A percentile compares a stretch with the other conserved stretches of the same genome.
Evolutionary conservation across 176 grass and related monocot genomes (phyloP).

Genomic region (Phragmites australis): DNA sequence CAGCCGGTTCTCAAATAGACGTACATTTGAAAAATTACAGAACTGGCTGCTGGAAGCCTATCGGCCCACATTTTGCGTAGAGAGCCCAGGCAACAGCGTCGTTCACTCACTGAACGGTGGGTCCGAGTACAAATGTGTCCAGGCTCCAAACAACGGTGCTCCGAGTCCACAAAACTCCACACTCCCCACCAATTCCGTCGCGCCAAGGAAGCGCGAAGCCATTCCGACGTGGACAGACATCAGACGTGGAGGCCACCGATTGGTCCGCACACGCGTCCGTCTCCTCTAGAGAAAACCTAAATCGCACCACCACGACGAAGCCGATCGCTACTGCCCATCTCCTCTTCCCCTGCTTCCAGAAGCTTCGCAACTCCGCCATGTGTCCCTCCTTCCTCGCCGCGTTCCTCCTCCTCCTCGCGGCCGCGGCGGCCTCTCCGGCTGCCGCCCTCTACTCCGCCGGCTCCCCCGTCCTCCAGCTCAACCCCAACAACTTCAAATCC

Average conservation of each 20-base stretch:
- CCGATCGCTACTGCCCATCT: not conserved
- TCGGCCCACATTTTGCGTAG: not conserved
- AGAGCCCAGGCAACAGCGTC: not conserved
- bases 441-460: constrained; percentile 79
- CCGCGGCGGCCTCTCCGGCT: constrained; percentile 38
- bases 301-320: constrained; percentile 28
- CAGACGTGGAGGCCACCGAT: constrained; percentile 51
- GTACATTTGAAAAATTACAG: no score
- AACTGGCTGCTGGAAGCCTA: no score
- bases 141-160: not conserved
- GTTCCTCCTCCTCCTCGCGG: constrained; percentile 41
- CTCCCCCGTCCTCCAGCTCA: constrained; percentile 92
- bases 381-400: constrained; percentile 36
- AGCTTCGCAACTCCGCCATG: constrained; percentile 62
- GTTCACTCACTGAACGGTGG: not conserved
- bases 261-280: constrained; percentile 70
- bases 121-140: not conserved
- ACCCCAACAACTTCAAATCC: constrained; percentile 91
- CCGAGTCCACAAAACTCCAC: not conserved
- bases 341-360: constrained; percentile 32
- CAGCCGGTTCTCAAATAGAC: no score
- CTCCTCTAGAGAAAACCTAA: constrained; percentile 31
- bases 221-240: constrained; percentile 34
- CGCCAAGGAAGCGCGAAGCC: constrained; percentile 34
- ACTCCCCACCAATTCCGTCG: not conserved